Conservation (phyloP, 73 alveolate species). For the Paramecium biaurelia region DNA sequence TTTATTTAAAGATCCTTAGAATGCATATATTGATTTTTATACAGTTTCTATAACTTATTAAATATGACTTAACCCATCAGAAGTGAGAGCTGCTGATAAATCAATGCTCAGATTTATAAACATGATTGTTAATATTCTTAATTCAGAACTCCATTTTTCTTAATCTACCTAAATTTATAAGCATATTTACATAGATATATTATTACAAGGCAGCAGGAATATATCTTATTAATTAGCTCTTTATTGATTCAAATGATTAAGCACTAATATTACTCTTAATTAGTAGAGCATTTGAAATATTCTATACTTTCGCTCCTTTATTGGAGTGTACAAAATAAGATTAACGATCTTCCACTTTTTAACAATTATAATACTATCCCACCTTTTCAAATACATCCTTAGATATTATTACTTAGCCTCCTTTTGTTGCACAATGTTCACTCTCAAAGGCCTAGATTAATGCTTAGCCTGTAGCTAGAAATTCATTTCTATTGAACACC, state of each 20-base stretch:
- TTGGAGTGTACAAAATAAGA: neutral
- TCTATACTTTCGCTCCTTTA: slow-evolving; percentile 52
- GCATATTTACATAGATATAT: slow-evolving; percentile 62
- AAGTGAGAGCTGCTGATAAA: slow-evolving; percentile 80
- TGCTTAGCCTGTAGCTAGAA: slow-evolving; percentile 92
- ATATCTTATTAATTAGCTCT: slow-evolving; percentile 74
- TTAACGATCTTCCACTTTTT: neutral
- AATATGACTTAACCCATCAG: slow-evolving; percentile 82
- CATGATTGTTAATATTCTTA: slow-evolving; percentile 88
- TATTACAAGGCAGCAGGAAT: slow-evolving; percentile 95
- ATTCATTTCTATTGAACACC: slow-evolving; percentile 93
- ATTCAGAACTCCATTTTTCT: slow-evolving; percentile 91
- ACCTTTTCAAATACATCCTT: slow-evolving; percentile 79
- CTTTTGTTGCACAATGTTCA: slow-evolving; percentile 90
- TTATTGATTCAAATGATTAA: slow-evolving; percentile 69
- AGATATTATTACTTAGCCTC: slow-evolving; percentile 92
- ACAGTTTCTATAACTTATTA: slow-evolving; percentile 80
- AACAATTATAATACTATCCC: slow-evolving; percentile 72
- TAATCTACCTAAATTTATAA: slow-evolving; percentile 74
- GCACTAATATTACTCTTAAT: slow-evolving; percentile 83
- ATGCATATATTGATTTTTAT: slow-evolving; percentile 85
- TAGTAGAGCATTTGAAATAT: slow-evolving; percentile 91
- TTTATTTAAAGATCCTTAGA: slow-evolving; percentile 94
- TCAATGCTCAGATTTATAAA: slow-evolving; percentile 91
- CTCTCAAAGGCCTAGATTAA: slow-evolving; percentile 90